Evolutionary conservation across 2,329 filamentous ascomycete genomes (phyloP).

Genomic region (Aspergillus sp.): DNA sequence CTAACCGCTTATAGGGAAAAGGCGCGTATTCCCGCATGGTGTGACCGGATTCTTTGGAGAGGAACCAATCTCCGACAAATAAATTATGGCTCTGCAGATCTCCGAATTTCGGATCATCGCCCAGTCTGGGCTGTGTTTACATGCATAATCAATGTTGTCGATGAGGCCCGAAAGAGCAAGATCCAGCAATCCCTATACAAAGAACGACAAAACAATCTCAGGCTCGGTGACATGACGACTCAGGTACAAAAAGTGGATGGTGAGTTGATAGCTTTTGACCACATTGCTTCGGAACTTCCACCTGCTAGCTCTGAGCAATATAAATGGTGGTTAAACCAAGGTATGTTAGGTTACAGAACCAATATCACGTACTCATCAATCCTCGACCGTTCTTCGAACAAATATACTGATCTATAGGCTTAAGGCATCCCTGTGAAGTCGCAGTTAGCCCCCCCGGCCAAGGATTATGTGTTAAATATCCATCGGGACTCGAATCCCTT

Average conservation of each 20-base stretch:
- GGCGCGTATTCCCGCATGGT: constrained; percentile 93
- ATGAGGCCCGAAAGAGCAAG: constrained; percentile 70
- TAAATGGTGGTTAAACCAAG: constrained; percentile 68
- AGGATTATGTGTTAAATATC: constrained; percentile 68
- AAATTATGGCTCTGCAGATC: constrained; percentile 76
- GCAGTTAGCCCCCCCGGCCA: constrained; percentile 65
- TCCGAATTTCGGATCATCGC: constrained; percentile 93
- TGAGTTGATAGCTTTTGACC: constrained; percentile 77
- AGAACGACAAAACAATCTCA: constrained; percentile 63
- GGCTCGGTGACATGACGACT: constrained; percentile 20
- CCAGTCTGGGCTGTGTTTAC: constrained; percentile 90
- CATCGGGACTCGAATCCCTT: constrained; percentile 81
- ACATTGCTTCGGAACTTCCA: constrained; percentile 74
- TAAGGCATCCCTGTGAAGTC: constrained; percentile 73
- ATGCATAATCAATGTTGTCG: constrained; percentile 76
- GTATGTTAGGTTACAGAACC: constrained; percentile 36
- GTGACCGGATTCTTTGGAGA: constrained; percentile 86
- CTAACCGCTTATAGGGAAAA: constrained; percentile 69
- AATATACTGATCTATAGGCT: constrained; percentile 8
- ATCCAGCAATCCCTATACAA: constrained; percentile 76
- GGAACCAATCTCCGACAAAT: constrained; percentile 80
- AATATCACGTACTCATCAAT: background rate
- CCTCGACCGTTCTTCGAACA: background rate
- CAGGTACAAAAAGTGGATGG: constrained; percentile 58
- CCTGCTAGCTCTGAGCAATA: constrained; percentile 62